Conservation (phyloP, 306 rosid genomes). For the Corylus americana region DNA sequence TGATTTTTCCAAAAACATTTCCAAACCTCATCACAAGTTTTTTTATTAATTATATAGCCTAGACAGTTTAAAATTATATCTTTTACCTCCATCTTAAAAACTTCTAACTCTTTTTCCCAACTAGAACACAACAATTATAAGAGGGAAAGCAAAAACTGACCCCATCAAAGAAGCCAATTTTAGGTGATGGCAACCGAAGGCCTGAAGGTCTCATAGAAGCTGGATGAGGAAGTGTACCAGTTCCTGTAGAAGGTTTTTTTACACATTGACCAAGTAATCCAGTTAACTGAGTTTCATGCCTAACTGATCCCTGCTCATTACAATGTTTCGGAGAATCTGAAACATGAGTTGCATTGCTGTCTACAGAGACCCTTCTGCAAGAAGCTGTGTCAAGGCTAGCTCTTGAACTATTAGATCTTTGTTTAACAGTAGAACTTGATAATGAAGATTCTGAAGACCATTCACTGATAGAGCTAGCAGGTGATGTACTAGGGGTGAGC, state of each 20-base stretch:
- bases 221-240: conserved; percentile 42
- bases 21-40: not conserved
- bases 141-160: conserved; percentile 46
- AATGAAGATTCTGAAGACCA: conserved; percentile 82
- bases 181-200: conserved; percentile 84
- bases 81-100: conserved; percentile 12
- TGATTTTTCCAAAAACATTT: conserved; percentile 17
- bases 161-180: conserved; percentile 97
- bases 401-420: conserved; percentile 54
- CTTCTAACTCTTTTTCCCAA: conserved; percentile 17
- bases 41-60: conserved; percentile 4
- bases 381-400: conserved; percentile 58
- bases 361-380: conserved; percentile 46
- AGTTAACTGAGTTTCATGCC: conserved; percentile 38
- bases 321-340: conserved; percentile 34
- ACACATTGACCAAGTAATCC: conserved; percentile 36
- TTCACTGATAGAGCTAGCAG: conserved; percentile 87
- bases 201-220: conserved; percentile 68
- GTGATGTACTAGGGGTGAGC: conserved; percentile 65
- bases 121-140: conserved; percentile 13
- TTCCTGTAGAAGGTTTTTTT: conserved; percentile 35
- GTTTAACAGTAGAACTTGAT: conserved; percentile 53
- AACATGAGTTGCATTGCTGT: conserved; percentile 41
- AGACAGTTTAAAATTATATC: conserved; percentile 6
- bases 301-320: conserved; percentile 34